A percentile compares a stretch with the other conserved stretches of the same genome.
Evolutionary conservation across 495 filamentous ascomycete genomes (phyloP).

Genomic region (Entonaema liquescens): DNA sequence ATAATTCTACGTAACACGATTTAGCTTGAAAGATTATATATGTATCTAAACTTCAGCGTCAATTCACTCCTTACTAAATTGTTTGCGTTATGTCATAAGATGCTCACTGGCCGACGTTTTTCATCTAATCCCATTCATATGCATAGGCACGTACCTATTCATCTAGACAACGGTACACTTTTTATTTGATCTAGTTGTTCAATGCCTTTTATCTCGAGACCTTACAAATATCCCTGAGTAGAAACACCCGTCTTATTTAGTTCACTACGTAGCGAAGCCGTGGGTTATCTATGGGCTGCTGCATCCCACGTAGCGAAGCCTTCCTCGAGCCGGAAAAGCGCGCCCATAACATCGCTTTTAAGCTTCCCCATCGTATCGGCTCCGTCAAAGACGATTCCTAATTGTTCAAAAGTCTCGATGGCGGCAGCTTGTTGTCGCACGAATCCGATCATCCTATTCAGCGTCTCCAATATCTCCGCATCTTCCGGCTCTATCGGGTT

Average conservation of each 20-base stretch:
- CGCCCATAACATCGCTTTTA: neutral
- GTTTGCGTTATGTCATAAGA: constrained; percentile 27
- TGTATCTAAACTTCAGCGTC: neutral
- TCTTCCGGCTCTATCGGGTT: constrained; percentile 8
- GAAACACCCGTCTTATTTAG: neutral
- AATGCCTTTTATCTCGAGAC: no score
- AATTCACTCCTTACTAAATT: neutral
- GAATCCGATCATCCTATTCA: constrained; percentile 30
- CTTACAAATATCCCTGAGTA: neutral
- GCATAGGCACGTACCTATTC: no score
- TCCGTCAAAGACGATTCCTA: constrained; percentile 13
- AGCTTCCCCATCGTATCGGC: constrained; percentile 8
- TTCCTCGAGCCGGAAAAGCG: neutral
- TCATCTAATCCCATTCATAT: no score
- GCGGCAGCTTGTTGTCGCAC: neutral
- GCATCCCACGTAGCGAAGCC: constrained; percentile 12
- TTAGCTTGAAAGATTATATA: neutral
- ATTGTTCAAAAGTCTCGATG: constrained; percentile 17
- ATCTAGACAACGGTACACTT: no score
- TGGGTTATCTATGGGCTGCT: neutral
- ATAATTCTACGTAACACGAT: constrained; percentile 8
- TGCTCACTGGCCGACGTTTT: no score
- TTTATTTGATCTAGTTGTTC: no score
- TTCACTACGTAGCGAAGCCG: neutral
- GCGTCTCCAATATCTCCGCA: constrained; percentile 11